phyloP scores from a whole-genome alignment of 2,329 filamentous ascomycete genomes.

The Fusarium lyarnte region DNA sequence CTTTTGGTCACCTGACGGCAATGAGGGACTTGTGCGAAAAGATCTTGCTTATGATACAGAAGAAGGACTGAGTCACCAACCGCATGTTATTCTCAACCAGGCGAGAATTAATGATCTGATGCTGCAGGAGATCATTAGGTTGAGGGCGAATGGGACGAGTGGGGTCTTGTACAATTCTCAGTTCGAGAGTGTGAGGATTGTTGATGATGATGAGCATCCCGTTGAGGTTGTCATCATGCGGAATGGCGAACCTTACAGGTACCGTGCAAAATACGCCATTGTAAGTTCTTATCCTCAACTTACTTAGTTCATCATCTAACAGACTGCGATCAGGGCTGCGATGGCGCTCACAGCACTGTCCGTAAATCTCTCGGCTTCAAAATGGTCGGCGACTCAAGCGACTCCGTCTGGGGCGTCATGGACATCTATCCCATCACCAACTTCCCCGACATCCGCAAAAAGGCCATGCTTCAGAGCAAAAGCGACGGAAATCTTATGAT shows the following conservation, averaged over 20 bases:
- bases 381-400: conserved; percentile 42
- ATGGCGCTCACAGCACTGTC: conserved; percentile 42
- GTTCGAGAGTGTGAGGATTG: conserved; percentile 22
- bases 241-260: not conserved
- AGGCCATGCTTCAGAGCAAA: conserved; percentile 42
- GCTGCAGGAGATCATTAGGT: conserved; percentile 24
- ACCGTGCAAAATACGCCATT: conserved; percentile 32
- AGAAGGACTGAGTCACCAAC: conserved; percentile 68
- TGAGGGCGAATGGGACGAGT: not conserved
- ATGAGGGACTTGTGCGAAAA: conserved; percentile 65
- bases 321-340: not conserved
- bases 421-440: conserved; percentile 42
- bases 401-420: conserved; percentile 45
- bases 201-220: not conserved
- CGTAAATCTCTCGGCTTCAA: conserved; percentile 38
- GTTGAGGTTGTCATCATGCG: conserved; percentile 15
- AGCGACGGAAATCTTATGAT: conserved; percentile 39
- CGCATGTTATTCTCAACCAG: conserved; percentile 71
- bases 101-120: conserved; percentile 35
- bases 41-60: conserved; percentile 72
- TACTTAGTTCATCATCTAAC: accelerated
- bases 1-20: conserved; percentile 69
- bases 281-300: not conserved
- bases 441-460: conserved; percentile 44
- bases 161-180: conserved; percentile 28